Evolutionary conservation across 139 green algal species (phyloP).

Genomic region (Diplosphaera chodatii): DNA sequence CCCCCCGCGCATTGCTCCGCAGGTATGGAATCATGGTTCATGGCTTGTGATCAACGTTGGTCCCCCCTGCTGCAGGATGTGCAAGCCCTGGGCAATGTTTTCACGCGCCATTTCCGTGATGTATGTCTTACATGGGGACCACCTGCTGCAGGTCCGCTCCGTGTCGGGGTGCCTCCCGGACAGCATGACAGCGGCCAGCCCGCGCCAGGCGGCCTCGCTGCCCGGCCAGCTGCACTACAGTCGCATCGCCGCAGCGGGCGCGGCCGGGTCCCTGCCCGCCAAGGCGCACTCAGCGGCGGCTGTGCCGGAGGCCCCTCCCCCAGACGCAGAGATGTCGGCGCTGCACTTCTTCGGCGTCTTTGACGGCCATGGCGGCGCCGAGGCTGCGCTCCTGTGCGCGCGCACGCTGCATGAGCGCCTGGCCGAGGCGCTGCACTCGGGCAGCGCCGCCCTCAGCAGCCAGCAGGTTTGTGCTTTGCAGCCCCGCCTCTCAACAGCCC

Average conservation of each 20-base stretch:
- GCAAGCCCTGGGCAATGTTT: too few relatives aligned
- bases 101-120: too few relatives aligned
- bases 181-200: neutral
- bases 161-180: neutral
- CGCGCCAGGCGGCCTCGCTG: neutral
- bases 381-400: conserved; percentile 57
- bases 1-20: conserved; percentile 40
- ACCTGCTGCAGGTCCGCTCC: conserved; percentile 19
- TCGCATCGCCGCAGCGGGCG: too few relatives aligned
- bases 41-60: too few relatives aligned
- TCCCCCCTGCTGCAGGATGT: too few relatives aligned
- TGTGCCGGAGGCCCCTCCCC: neutral
- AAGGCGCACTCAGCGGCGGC: conserved; percentile 9
- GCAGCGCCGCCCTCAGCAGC: too few relatives aligned
- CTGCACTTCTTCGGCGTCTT: conserved; percentile 78
- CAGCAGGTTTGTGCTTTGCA: too few relatives aligned
- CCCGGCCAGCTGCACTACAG: neutral
- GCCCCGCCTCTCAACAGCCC: too few relatives aligned
- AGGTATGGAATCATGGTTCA: too few relatives aligned
- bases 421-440: conserved; percentile 23
- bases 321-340: conserved; percentile 17
- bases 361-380: conserved; percentile 62
- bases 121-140: too few relatives aligned
- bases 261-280: neutral
- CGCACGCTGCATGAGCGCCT: conserved; percentile 56